These are phyloP conservation scores for Yarrowia phangngaensis DNA, from an alignment of 805 yeast species.

Conservation along the genomic window DNA sequence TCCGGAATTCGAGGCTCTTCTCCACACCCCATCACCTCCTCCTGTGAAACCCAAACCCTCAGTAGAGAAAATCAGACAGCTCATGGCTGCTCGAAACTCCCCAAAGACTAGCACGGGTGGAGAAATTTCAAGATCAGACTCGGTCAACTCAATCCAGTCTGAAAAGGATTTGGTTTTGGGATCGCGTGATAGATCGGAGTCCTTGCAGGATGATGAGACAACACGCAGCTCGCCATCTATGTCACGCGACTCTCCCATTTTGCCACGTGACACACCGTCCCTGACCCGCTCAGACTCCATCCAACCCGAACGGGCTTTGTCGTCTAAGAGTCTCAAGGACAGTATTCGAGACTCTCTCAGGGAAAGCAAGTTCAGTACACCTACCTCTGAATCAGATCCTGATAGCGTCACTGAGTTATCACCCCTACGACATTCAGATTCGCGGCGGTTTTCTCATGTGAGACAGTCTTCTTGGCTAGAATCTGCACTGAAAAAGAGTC, in stretches of 20 bases:
- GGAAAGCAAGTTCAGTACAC: conserved; percentile 15
- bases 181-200: no score
- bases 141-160: conserved; percentile 8
- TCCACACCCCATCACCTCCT: conserved; percentile 2
- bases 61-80: conserved; percentile 14
- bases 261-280: neutral
- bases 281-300: conserved; percentile 20
- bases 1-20: conserved; percentile 12
- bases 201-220: no score
- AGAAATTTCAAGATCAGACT: conserved; percentile 2
- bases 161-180: conserved; percentile 1
- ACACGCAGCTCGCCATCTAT: no score
- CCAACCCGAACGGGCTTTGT: conserved; percentile 10
- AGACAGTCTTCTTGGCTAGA: conserved; percentile 36
- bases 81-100: conserved; percentile 24
- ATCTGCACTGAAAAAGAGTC: conserved; percentile 33
- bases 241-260: no score
- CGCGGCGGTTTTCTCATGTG: conserved; percentile 34
- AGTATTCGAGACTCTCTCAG: conserved; percentile 19
- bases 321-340: conserved; percentile 23
- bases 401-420: conserved; percentile 13
- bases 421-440: conserved; percentile 15
- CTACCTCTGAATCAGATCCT: neutral
- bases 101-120: neutral
- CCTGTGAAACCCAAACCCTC: conserved; percentile 22